Base-by-base conservation (phyloP, 2,329 filamentous ascomycete genomes). In the Lachnellula arida region DNA sequence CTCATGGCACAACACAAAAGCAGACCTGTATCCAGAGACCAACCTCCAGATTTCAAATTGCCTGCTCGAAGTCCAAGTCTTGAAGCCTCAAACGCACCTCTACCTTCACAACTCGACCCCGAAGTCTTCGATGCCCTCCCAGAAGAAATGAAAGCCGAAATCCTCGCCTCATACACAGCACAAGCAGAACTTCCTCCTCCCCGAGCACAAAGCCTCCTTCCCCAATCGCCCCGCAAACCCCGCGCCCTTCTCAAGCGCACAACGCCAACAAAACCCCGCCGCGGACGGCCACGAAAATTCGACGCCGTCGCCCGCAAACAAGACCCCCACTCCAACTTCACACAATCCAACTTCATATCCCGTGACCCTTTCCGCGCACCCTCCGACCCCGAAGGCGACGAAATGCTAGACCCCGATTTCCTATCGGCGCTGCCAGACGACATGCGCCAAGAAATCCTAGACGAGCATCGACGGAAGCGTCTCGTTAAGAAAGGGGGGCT, bases 71-170 rank as follows among this genome's bases (percentile, higher is more conserved):
- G 60, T 55, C 65, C 59, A 44, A 43, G 19, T 22, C 46, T n/a
- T 32, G 49, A 54, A 50, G 49, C 40, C 11, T 55, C 54, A 14
- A 37, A 51, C 22, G 44, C 40, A 28, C 44, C 49, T 8, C 71
- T 85, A 1, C 85, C 90, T 25, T 87, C 91, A 0, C 89, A 96
- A 64, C 79, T 97, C 19, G 94, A 99, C 66, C 85, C 85, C 0
- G 90, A 93, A 43, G 88, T 91, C 2, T 87, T 97, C 60, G 82
- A 86, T 43, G 89, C 89, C 1, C 76, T 99, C 0, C 94, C 94
- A 0, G 85, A 88, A 39, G 91, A 96, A 59, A 84, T 99, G 68
- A 89, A 92, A 60, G 83, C 85, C 1, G 94, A 97, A 71, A 78
- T 97, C 0, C 73, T 97, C 8, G 85, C 82, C 2, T 85, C 87